These are phyloP conservation scores for Zoysia pacifica DNA, from an alignment of 176 grass and related monocot genomes.

Conservation along the genomic window DNA sequence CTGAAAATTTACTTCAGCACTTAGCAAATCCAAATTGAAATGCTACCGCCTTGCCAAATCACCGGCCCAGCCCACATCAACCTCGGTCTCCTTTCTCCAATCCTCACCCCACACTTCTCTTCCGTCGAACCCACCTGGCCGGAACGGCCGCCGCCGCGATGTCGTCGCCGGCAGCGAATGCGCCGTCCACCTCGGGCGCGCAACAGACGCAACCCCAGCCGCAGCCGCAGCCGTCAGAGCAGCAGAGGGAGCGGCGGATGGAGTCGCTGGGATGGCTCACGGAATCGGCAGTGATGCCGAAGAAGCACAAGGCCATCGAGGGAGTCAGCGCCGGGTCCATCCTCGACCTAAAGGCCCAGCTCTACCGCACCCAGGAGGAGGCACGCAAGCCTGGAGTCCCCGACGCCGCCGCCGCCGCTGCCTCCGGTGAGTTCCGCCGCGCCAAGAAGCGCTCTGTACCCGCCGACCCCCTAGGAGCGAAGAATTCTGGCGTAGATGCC, in stretches of 20 bases:
- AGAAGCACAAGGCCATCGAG: conserved; percentile 97
- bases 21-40: neutral
- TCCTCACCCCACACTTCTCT: neutral
- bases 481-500: conserved; percentile 77
- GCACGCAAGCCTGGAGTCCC: conserved; percentile 59
- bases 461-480: conserved; percentile 59
- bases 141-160: conserved; percentile 24
- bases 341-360: conserved; percentile 92
- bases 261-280: conserved; percentile 97
- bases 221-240: neutral
- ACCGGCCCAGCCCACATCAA: conserved; percentile 20
- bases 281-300: conserved; percentile 93
- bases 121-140: conserved; percentile 1
- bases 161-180: conserved; percentile 37
- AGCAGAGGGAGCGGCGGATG: conserved; percentile 56
- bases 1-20: neutral
- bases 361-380: conserved; percentile 87
- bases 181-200: conserved; percentile 6
- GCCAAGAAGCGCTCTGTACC: conserved; percentile 57
- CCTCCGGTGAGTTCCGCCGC: conserved; percentile 63
- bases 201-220: neutral
- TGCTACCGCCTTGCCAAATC: neutral
- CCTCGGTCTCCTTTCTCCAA: neutral
- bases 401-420: conserved; percentile 30
- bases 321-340: conserved; percentile 90